Evolutionary conservation across 2,329 filamentous ascomycete species (phyloP).

Genomic region (Ophiosphaerella narmari): DNA sequence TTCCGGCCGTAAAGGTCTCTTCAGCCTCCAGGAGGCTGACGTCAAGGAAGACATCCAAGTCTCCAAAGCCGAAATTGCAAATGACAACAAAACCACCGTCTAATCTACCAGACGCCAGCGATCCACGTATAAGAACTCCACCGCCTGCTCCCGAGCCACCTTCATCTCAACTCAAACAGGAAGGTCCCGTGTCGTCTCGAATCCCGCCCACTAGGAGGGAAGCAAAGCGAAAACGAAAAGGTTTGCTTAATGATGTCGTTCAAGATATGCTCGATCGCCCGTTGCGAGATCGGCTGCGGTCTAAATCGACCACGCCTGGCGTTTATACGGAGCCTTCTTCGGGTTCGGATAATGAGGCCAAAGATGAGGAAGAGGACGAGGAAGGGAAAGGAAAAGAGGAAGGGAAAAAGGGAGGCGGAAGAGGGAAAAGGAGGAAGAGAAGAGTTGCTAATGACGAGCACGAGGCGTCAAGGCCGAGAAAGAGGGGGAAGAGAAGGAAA

Average conservation of each 20-base stretch:
- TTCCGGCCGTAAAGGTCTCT: too few species aligned
- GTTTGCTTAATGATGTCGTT: not conserved
- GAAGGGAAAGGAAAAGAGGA: not conserved
- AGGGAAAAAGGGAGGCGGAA: not conserved
- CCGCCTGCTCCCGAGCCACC: not conserved
- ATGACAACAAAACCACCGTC: too few species aligned
- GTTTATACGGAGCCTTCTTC: not conserved
- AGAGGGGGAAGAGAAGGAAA: too few species aligned
- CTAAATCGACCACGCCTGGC: too few species aligned
- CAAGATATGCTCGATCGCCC: not conserved
- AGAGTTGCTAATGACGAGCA: not conserved
- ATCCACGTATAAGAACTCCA: too few species aligned
- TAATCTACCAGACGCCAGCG: too few species aligned
- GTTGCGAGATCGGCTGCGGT: too few species aligned
- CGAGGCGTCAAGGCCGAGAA: not conserved
- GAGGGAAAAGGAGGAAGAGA: not conserved
- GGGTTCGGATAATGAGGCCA: not conserved
- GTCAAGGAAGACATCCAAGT: too few species aligned
- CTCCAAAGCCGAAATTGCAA: too few species aligned
- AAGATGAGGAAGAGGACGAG: not conserved
- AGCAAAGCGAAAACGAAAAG: not conserved
- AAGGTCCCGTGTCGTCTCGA: not conserved
- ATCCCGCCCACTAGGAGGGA: not conserved
- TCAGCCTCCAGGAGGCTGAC: too few species aligned
- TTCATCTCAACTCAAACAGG: too few species aligned